phyloP scores from a whole-genome alignment of 2,329 filamentous ascomycete genomes.

The Emmonsia crescens region DNA sequence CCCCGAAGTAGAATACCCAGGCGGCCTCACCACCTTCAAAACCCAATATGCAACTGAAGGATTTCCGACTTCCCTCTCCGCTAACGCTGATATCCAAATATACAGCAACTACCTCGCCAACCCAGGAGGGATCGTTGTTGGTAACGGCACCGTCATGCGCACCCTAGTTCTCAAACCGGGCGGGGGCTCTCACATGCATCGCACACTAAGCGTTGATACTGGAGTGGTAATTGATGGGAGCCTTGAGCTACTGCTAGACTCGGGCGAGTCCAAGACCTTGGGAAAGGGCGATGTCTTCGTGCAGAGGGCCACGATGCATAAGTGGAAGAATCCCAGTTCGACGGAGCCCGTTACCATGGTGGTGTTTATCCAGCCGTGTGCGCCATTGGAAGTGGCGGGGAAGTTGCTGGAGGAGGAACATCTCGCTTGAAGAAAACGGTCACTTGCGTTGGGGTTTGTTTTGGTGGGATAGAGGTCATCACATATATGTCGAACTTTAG shows the following conservation, averaged over 20 bases:
- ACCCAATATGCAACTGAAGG: slow-evolving; percentile 22
- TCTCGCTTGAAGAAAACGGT: background rate
- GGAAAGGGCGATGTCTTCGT: slow-evolving; percentile 27
- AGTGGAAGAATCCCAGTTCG: slow-evolving; percentile 35
- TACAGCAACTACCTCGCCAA: slow-evolving; percentile 26
- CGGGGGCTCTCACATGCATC: slow-evolving; percentile 26
- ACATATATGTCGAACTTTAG: background rate
- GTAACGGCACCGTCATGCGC: slow-evolving; percentile 24
- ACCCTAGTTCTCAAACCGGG: slow-evolving; percentile 27
- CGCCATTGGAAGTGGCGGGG: slow-evolving; percentile 2
- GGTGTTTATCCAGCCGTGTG: slow-evolving; percentile 14
- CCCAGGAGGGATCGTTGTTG: slow-evolving; percentile 23
- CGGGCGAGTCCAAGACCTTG: slow-evolving; percentile 23
- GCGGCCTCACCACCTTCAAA: slow-evolving; percentile 23
- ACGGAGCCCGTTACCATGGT: slow-evolving; percentile 35
- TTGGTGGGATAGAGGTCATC: background rate
- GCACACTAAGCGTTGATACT: slow-evolving; percentile 29
- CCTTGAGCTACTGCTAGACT: slow-evolving; percentile 28
- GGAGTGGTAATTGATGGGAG: slow-evolving; percentile 29
- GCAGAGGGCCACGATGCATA: slow-evolving; percentile 21
- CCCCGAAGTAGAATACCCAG: slow-evolving; percentile 17
- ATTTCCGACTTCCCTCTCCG: slow-evolving; percentile 19
- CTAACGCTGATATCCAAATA: slow-evolving; percentile 24
- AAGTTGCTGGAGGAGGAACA: slow-evolving; percentile 4
- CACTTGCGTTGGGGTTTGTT: background rate